phyloP scores from a whole-genome alignment of 768 basidiomycete species.

The Amanita phalloides region DNA sequence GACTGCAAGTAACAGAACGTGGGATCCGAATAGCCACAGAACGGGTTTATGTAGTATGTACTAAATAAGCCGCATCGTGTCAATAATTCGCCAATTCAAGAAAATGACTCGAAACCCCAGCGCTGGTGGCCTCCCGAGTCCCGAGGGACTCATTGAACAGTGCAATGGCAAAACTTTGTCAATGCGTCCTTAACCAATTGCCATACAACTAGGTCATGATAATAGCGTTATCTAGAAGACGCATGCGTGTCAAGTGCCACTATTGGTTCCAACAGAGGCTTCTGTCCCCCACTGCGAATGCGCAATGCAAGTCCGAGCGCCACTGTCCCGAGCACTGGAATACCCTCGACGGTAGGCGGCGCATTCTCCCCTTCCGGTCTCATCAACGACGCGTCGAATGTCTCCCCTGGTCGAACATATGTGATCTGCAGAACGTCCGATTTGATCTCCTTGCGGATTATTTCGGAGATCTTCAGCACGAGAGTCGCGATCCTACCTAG shows the following conservation, averaged over 20 bases:
- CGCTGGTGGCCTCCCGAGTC: too few relatives aligned
- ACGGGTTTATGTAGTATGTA: too few relatives aligned
- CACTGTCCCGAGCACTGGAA: neutral
- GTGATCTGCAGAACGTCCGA: neutral
- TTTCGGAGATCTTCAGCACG: neutral
- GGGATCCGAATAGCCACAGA: too few relatives aligned
- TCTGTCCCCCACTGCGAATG: neutral
- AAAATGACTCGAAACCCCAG: too few relatives aligned
- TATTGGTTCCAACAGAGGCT: neutral
- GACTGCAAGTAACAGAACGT: too few relatives aligned
- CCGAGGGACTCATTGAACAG: too few relatives aligned
- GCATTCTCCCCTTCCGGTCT: neutral
- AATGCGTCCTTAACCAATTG: too few relatives aligned
- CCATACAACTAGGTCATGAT: too few relatives aligned
- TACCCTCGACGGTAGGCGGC: neutral
- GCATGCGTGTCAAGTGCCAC: neutral
- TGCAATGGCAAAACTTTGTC: too few relatives aligned
- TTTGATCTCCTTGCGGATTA: neutral
- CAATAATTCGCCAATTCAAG: too few relatives aligned
- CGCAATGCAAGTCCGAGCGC: neutral
- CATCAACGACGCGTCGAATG: neutral
- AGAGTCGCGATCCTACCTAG: neutral
- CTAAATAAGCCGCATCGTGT: too few relatives aligned
- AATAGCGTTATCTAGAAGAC: neutral
- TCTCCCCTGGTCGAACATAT: neutral